A percentile compares a stretch with the other conserved stretches of the same genome.
These are phyloP conservation scores for Fusarium floridanum DNA, from an alignment of 2,329 filamentous ascomycete genomes.

Conservation along the genomic window DNA sequence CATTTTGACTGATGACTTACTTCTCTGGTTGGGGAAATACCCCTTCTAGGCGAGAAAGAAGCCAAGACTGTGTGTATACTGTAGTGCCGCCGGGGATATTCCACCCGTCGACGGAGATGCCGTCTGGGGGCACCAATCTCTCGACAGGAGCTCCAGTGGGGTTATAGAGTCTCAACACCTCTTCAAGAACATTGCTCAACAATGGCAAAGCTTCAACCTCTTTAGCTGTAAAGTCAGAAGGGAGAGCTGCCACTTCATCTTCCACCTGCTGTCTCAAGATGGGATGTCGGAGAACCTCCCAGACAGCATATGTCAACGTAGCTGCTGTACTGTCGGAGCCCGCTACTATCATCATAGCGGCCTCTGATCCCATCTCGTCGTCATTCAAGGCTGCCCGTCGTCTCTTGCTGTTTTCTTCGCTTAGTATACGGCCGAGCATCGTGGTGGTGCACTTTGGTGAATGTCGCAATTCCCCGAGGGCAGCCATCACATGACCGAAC, in stretches of 20 bases:
- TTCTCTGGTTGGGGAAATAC: not conserved
- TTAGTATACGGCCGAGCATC: not conserved
- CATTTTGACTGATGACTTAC: not conserved
- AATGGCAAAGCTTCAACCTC: not conserved
- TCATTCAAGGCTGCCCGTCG: not conserved
- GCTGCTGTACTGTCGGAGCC: not conserved
- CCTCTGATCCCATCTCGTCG: not conserved
- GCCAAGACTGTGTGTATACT: not conserved
- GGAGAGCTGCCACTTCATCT: not conserved
- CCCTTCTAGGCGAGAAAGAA: not conserved
- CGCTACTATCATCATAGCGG: not conserved
- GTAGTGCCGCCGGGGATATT: not conserved
- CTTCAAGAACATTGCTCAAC: not conserved
- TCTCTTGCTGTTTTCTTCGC: not conserved
- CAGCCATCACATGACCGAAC: not conserved
- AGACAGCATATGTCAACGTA: not conserved
- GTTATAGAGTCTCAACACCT: not conserved
- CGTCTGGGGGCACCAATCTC: not conserved
- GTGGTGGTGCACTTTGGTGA: not conserved
- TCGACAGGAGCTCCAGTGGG: not conserved
- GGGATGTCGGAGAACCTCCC: conserved; percentile 4
- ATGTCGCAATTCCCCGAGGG: not conserved
- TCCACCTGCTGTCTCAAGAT: not conserved
- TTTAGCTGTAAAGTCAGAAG: not conserved
- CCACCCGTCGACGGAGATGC: not conserved